A percentile compares a stretch with the other conserved stretches of the same genome.
phyloP scores from a whole-genome alignment of 805 yeast species.

The Pichia thaimueangensis region DNA sequence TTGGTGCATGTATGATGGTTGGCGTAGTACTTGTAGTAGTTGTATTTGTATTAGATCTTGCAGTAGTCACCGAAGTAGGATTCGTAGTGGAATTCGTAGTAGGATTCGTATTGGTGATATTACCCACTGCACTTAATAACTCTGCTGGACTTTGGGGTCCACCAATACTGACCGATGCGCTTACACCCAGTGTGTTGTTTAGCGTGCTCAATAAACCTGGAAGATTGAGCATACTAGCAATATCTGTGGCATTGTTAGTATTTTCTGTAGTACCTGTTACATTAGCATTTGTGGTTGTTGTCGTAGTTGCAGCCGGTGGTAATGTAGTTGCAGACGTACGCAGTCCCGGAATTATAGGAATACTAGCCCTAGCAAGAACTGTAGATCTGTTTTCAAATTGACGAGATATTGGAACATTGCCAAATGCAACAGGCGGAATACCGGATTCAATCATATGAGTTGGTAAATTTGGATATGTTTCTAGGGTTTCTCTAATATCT shows the following conservation, averaged over 20 bases:
- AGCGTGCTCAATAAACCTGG: neutral
- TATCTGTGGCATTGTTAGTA: neutral
- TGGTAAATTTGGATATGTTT: constrained; percentile 17
- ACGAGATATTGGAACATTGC: constrained; percentile 12
- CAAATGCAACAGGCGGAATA: constrained; percentile 17
- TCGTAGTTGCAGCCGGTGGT: constrained; percentile 1
- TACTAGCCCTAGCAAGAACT: constrained; percentile 13
- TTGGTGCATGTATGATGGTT: constrained; percentile 2
- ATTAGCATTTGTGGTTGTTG: neutral
- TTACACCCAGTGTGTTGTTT: constrained; percentile 8
- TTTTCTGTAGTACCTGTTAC: neutral
- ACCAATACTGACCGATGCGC: constrained; percentile 11
- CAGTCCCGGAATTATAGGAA: constrained; percentile 1
- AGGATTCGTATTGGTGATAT: constrained; percentile 4
- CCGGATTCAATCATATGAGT: constrained; percentile 11
- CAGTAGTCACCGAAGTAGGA: neutral
- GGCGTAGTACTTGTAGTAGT: neutral
- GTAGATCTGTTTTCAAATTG: constrained; percentile 6
- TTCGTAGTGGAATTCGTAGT: neutral
- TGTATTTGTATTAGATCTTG: neutral
- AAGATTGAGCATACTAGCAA: neutral
- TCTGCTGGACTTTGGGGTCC: constrained; percentile 11
- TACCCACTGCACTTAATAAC: constrained; percentile 6
- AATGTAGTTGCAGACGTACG: too few relatives aligned
- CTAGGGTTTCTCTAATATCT: constrained; percentile 19